These are phyloP conservation scores for Xenoacremonium recifei DNA, from an alignment of 2,329 filamentous ascomycete species.

Conservation along the genomic window DNA sequence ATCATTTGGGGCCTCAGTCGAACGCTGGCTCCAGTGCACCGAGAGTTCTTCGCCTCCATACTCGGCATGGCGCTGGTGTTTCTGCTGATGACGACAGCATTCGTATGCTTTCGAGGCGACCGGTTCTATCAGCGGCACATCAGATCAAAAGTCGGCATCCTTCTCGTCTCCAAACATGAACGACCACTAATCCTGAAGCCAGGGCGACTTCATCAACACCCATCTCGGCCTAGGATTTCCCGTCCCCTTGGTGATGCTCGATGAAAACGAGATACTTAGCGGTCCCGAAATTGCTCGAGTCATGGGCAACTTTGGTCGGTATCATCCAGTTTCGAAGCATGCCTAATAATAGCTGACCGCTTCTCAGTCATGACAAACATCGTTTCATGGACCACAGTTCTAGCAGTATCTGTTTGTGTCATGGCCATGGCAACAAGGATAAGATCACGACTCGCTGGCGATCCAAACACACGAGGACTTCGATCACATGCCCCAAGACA, in stretches of 20 bases:
- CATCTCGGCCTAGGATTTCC: slow-evolving; percentile 52
- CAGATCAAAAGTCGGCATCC: slow-evolving; percentile 31
- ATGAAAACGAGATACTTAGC: slow-evolving; percentile 31
- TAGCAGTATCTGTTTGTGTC: slow-evolving; percentile 22
- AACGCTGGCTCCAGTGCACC: slow-evolving; percentile 27
- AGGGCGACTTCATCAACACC: slow-evolving; percentile 50
- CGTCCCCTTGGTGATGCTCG: slow-evolving; percentile 48
- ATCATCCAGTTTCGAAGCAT: not conserved
- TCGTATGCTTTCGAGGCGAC: slow-evolving; percentile 17
- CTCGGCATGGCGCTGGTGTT: slow-evolving; percentile 46
- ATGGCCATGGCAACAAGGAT: slow-evolving; percentile 11
- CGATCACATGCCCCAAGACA: too few relatives aligned
- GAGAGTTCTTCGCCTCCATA: slow-evolving; percentile 48
- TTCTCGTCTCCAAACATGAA: rapidly evolving
- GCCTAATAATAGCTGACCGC: slow-evolving; percentile 10
- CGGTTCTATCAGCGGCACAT: slow-evolving; percentile 29
- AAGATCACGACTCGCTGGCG: slow-evolving; percentile 4
- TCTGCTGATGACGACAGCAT: slow-evolving; percentile 29
- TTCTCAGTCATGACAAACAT: slow-evolving; percentile 33
- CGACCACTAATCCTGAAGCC: slow-evolving; percentile 4
- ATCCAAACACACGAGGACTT: too few relatives aligned
- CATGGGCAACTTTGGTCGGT: slow-evolving; percentile 44
- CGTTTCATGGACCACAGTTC: slow-evolving; percentile 33
- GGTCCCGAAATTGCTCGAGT: slow-evolving; percentile 39
- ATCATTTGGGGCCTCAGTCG: slow-evolving; percentile 44